Conservation (phyloP, 1,139 yeast genomes). For the Hemisphaericaspora lyxosophila region DNA sequence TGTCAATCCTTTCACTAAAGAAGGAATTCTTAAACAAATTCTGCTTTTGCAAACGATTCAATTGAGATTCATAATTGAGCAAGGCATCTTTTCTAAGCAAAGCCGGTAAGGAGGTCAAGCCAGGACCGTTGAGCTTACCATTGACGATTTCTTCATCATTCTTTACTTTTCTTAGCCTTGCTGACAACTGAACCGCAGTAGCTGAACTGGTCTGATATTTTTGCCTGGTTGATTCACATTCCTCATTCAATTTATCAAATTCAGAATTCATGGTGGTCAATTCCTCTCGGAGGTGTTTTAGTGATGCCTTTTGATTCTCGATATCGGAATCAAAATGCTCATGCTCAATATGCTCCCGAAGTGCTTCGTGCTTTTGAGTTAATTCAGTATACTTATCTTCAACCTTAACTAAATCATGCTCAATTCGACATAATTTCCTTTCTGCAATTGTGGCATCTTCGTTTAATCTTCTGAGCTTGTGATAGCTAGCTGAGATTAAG, state of each 20-base stretch:
- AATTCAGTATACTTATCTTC: slow-evolving; percentile 19
- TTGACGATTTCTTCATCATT: slow-evolving; percentile 25
- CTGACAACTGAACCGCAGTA: slow-evolving; percentile 54
- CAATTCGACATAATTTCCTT: slow-evolving; percentile 47
- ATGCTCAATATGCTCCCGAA: slow-evolving; percentile 14
- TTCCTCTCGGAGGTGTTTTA: slow-evolving; percentile 32
- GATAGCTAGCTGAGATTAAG: slow-evolving; percentile 48
- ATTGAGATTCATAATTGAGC: slow-evolving; percentile 26
- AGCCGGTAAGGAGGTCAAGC: slow-evolving; percentile 42
- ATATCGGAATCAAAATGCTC: slow-evolving; percentile 12
- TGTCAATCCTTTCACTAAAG: slow-evolving; percentile 35
- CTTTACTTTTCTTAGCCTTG: slow-evolving; percentile 23
- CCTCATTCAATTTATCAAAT: slow-evolving; percentile 25
- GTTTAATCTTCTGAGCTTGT: slow-evolving; percentile 46
- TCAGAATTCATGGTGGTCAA: slow-evolving; percentile 26
- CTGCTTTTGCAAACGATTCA: slow-evolving; percentile 28
- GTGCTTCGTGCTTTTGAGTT: slow-evolving; percentile 18
- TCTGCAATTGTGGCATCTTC: slow-evolving; percentile 49
- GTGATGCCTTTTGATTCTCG: slow-evolving; percentile 25
- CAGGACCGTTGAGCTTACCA: slow-evolving; percentile 42
- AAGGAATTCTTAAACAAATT: slow-evolving; percentile 37
- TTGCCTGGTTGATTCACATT: slow-evolving; percentile 43
- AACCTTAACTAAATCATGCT: slow-evolving; percentile 26
- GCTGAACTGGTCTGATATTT: slow-evolving; percentile 56
- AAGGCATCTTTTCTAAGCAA: slow-evolving; percentile 38